Evolutionary conservation across 345 rosid species (phyloP).

Genomic region (Eucalyptus victrix): DNA sequence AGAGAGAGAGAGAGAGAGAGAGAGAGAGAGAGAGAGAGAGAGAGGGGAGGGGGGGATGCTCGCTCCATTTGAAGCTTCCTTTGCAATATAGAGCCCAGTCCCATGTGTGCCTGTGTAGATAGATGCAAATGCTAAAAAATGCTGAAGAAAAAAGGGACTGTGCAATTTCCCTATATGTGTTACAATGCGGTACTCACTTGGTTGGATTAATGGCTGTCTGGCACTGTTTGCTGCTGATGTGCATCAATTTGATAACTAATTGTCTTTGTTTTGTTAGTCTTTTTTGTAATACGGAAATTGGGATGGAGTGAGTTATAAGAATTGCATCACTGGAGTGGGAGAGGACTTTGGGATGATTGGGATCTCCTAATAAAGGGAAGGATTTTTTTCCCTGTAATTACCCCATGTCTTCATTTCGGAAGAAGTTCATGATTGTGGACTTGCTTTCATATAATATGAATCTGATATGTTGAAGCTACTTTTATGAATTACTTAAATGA

Average conservation of each 20-base stretch:
- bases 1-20: neutral
- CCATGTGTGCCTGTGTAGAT: neutral
- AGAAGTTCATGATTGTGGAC: neutral
- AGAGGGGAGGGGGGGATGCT: neutral
- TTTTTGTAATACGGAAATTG: neutral
- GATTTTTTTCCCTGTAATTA: neutral
- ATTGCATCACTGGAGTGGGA: neutral
- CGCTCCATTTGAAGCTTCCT: neutral
- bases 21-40: neutral
- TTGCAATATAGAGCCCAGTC: neutral
- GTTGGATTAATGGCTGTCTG: neutral
- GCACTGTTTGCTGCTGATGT: neutral
- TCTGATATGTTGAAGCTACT: neutral
- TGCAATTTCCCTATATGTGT: neutral
- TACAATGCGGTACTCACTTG: neutral
- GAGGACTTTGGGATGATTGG: neutral
- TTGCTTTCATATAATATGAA: neutral
- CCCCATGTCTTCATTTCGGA: neutral
- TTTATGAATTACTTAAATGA: neutral
- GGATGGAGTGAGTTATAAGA: neutral
- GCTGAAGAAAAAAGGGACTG: neutral
- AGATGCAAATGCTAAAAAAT: neutral
- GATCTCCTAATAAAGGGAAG: neutral
- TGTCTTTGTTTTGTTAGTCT: neutral
- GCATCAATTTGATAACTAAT: neutral